A percentile compares a stretch with the other conserved stretches of the same genome.
phyloP scores from a whole-genome alignment of 257 asterid genomes.

The Mitragyna speciosa region DNA sequence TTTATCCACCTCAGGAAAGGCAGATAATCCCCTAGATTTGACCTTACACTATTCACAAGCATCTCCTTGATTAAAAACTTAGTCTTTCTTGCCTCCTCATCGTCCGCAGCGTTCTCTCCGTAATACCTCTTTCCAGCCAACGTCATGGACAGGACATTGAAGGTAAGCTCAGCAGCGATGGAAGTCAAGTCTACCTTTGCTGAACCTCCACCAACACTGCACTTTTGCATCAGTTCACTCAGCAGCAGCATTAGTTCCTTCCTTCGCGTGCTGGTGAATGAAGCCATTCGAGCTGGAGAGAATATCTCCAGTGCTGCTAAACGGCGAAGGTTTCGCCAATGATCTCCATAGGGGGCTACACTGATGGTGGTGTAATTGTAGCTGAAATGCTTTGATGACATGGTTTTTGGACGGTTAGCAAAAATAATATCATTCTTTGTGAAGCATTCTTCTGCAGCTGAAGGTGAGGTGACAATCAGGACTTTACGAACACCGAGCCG shows the following conservation, averaged over 20 bases:
- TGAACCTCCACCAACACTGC: neutral
- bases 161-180: slow-evolving; percentile 25
- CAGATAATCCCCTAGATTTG: slow-evolving; percentile 33
- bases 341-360: slow-evolving; percentile 52
- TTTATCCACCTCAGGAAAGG: slow-evolving; percentile 41
- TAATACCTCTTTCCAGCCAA: slow-evolving; percentile 37
- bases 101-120: slow-evolving; percentile 32
- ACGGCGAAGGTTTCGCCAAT: slow-evolving; percentile 59
- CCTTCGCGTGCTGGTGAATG: neutral
- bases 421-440: slow-evolving; percentile 13
- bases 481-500: slow-evolving; percentile 11
- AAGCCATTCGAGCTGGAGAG: slow-evolving; percentile 23
- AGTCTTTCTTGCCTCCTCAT: slow-evolving; percentile 32
- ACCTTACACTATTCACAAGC: slow-evolving; percentile 30
- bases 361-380: slow-evolving; percentile 10
- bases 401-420: slow-evolving; percentile 3
- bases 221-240: slow-evolving; percentile 9
- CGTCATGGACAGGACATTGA: slow-evolving; percentile 36
- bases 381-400: neutral
- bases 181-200: slow-evolving; percentile 27
- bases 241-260: slow-evolving; percentile 14
- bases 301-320: slow-evolving; percentile 47
- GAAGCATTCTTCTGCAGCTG: neutral
- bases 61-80: slow-evolving; percentile 32
- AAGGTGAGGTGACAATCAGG: slow-evolving; percentile 13